phyloP scores from a whole-genome alignment of 495 filamentous ascomycete genomes.

The Xylaria intraflava region DNA sequence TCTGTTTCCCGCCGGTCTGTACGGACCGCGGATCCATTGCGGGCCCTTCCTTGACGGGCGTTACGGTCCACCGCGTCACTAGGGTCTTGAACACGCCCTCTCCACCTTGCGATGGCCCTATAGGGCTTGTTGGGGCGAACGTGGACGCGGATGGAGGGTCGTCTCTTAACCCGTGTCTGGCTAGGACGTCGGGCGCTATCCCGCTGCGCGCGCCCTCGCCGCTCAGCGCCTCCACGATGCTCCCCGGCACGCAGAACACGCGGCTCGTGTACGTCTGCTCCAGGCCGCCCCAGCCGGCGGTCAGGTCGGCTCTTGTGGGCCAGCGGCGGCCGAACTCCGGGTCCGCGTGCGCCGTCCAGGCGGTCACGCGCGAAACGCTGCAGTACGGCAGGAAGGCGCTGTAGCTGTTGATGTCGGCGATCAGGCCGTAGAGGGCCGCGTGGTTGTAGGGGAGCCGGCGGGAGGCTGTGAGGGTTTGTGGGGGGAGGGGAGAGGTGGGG shows the following conservation, averaged over 20 bases:
- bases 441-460: conserved; percentile 76
- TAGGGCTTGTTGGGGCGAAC: not conserved
- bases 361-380: conserved; percentile 60
- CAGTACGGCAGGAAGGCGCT: conserved; percentile 81
- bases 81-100: conserved; percentile 67
- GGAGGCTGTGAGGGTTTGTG: conserved; percentile 59
- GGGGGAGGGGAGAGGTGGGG: conserved; percentile 19
- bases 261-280: conserved; percentile 72
- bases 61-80: conserved; percentile 67
- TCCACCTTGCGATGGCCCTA: conserved; percentile 13
- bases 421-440: conserved; percentile 64
- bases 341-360: conserved; percentile 31
- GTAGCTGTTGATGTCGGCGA: conserved; percentile 81
- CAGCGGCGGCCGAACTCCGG: conserved; percentile 44
- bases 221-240: conserved; percentile 70
- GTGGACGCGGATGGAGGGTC: conserved; percentile 2
- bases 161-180: conserved; percentile 15
- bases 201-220: conserved; percentile 41
- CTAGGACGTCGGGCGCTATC: conserved; percentile 8
- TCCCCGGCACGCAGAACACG: conserved; percentile 62
- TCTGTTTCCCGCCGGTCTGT: conserved; percentile 22
- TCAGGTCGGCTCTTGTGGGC: conserved; percentile 71
- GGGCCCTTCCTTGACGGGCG: conserved; percentile 16
- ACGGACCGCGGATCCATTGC: too few relatives aligned
- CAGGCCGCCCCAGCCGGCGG: conserved; percentile 75